Conservation (phyloP, 164 flowering plant genomes). For the Dillenia suffruticosa region DNA sequence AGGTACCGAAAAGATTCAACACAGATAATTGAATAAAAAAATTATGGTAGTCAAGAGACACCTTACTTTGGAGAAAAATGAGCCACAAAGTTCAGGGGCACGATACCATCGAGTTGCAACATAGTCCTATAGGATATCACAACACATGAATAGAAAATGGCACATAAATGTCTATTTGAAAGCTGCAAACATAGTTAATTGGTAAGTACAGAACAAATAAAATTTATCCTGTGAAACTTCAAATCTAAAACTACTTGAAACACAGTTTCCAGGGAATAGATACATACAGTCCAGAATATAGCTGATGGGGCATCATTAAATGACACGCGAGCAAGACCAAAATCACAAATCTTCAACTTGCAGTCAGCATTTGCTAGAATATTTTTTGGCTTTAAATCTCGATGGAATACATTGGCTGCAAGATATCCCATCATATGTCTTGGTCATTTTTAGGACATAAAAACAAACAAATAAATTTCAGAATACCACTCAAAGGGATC, state of each 20-base stretch:
- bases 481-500: slow-evolving; percentile 1
- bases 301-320: slow-evolving; percentile 87
- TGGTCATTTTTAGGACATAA: neutral
- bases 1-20: too few species aligned
- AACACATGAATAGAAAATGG: neutral
- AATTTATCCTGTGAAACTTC: neutral
- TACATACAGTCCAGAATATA: slow-evolving; percentile 86
- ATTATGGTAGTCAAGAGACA: neutral
- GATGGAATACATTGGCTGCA: slow-evolving; percentile 86
- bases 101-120: slow-evolving; percentile 67
- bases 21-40: neutral
- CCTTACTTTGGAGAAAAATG: slow-evolving; percentile 76
- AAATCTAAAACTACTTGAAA: neutral
- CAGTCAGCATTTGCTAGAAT: slow-evolving; percentile 91
- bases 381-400: slow-evolving; percentile 84
- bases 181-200: neutral
- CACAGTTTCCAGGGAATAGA: neutral
- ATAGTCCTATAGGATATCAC: slow-evolving; percentile 46
- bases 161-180: too few species aligned
- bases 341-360: slow-evolving; percentile 88
- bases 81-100: slow-evolving; percentile 39
- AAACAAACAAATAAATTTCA: slow-evolving; percentile 1
- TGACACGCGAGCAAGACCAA: slow-evolving; percentile 89
- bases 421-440: neutral
- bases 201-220: neutral